Evolutionary conservation across 2,329 filamentous ascomycete species (phyloP).

Genomic region (Colletotrichum costaricense): DNA sequence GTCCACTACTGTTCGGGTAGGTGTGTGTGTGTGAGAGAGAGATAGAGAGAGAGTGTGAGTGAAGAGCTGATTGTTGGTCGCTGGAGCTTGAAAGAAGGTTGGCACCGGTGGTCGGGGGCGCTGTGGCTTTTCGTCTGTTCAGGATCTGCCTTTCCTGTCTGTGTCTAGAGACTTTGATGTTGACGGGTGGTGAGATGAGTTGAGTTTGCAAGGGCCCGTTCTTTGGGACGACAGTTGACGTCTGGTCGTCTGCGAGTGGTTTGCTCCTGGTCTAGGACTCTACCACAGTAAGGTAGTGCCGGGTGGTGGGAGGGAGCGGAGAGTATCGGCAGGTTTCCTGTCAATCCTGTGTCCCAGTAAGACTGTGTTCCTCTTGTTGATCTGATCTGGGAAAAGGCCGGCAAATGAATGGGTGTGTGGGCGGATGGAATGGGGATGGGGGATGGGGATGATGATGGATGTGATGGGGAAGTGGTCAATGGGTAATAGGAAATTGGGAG

Average conservation of each 20-base stretch:
- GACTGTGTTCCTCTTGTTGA: not conserved
- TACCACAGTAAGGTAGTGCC: not conserved
- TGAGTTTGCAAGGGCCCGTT: not conserved
- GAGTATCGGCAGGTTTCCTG: not conserved
- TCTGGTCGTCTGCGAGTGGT: not conserved
- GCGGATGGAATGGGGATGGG: not conserved
- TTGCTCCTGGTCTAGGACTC: not conserved
- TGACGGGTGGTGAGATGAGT: not conserved
- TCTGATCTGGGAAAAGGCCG: not conserved
- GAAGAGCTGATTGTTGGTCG: too few species aligned
- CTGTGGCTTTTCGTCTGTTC: conserved; percentile 18
- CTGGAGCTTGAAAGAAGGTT: conserved; percentile 30
- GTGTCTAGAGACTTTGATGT: not conserved
- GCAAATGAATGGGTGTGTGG: not conserved
- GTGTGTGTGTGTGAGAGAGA: too few species aligned
- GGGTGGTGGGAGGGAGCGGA: not conserved
- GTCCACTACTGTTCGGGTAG: not conserved
- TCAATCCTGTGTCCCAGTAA: not conserved
- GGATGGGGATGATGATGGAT: not conserved
- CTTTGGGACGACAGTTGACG: conserved; percentile 13
- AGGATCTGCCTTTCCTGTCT: not conserved
- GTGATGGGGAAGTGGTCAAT: not conserved
- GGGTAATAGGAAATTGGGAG: not conserved
- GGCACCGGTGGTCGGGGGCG: conserved; percentile 27
- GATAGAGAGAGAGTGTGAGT: too few species aligned